Evolutionary conservation across 108 stramenopile genomes (phyloP).

Genomic region (Cyclotella choctawhatcheeana): DNA sequence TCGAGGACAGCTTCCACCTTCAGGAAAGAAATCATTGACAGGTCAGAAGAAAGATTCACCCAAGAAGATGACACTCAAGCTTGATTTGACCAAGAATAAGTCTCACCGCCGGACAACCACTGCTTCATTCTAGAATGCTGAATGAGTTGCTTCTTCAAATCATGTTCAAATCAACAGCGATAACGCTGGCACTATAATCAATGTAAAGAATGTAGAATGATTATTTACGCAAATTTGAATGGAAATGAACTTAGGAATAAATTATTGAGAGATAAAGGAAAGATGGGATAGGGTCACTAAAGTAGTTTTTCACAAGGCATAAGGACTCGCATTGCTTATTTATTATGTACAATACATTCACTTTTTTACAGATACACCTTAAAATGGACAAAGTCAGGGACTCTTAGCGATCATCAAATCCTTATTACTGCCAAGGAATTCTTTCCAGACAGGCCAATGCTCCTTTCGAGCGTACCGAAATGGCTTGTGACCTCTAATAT

Average conservation of each 20-base stretch:
- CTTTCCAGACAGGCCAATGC: conserved; percentile 68
- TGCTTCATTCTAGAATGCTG: background rate
- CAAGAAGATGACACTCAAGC: background rate
- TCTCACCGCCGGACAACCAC: background rate
- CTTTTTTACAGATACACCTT: too few relatives aligned
- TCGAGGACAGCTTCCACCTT: conserved; percentile 4
- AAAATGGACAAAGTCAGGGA: too few relatives aligned
- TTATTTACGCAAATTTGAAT: too few relatives aligned
- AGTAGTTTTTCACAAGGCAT: too few relatives aligned
- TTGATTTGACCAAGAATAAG: background rate
- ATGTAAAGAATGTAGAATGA: too few relatives aligned
- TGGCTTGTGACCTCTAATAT: conserved; percentile 68
- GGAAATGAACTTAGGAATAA: too few relatives aligned
- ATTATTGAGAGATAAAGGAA: too few relatives aligned
- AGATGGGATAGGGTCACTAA: too few relatives aligned
- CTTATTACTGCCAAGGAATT: conserved; percentile 52
- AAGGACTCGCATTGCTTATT: too few relatives aligned
- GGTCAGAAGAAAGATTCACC: background rate
- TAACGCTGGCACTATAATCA: background rate
- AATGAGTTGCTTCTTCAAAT: background rate
- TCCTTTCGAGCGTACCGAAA: conserved; percentile 77
- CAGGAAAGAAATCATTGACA: background rate
- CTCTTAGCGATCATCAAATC: conserved; percentile 16
- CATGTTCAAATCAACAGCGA: background rate
- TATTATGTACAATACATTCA: too few relatives aligned